Percentiles rank a stretch among this genome's conserved stretches.
phyloP scores from a whole-genome alignment of 2,329 filamentous ascomycete species.

The Fusarium nisikadoi region DNA sequence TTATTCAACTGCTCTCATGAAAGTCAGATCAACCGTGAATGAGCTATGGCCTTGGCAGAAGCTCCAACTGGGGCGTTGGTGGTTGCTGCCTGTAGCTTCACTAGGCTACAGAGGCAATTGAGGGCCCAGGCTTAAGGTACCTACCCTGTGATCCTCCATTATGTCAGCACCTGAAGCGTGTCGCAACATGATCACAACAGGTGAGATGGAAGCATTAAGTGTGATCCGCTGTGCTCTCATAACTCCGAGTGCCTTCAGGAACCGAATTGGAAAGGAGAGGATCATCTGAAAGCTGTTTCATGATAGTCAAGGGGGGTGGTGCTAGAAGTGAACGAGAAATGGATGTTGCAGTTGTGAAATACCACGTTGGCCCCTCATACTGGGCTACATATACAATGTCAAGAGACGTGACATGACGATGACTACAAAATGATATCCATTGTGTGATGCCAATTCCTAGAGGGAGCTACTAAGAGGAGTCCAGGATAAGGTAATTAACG shows the following conservation, averaged over 20 bases:
- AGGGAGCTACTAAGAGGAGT: background rate
- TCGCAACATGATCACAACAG: background rate
- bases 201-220: background rate
- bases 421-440: too few species aligned
- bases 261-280: background rate
- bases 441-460: background rate
- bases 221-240: conserved; percentile 5
- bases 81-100: conserved; percentile 30
- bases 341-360: background rate
- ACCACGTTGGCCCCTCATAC: background rate
- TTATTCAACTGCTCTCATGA: background rate
- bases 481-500: background rate
- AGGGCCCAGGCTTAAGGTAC: conserved; percentile 20
- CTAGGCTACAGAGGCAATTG: conserved; percentile 11
- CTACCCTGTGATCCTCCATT: background rate
- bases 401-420: background rate
- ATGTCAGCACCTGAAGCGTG: conserved; percentile 2
- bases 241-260: background rate
- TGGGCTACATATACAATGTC: background rate
- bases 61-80: conserved; percentile 13
- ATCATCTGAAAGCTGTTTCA: background rate
- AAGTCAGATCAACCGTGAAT: conserved; percentile 10
- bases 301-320: background rate
- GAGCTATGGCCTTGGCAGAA: background rate
- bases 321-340: background rate